These are phyloP conservation scores for Pseudogymnoascus sp. DNA, from an alignment of 2,329 filamentous ascomycete genomes.

Conservation along the genomic window DNA sequence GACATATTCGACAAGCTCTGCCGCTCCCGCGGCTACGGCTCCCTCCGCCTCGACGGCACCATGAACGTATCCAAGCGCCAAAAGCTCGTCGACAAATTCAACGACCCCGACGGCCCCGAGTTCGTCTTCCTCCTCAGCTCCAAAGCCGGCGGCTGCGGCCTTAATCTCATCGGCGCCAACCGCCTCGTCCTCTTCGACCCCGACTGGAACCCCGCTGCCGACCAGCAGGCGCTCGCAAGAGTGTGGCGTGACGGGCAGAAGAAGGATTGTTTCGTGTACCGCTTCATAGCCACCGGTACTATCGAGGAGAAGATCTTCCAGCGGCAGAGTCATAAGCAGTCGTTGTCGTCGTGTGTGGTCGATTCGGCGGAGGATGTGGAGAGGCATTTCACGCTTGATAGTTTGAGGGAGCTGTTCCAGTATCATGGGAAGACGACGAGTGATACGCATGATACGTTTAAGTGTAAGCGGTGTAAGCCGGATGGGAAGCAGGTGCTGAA, in stretches of 20 bases:
- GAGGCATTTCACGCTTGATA: slow-evolving; percentile 88
- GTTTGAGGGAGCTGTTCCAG: slow-evolving; percentile 85
- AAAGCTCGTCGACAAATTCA: slow-evolving; percentile 96
- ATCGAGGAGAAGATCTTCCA: slow-evolving; percentile 99
- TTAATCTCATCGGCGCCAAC: slow-evolving; percentile 92
- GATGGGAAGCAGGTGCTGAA: slow-evolving; percentile 84
- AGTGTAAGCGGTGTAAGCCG: slow-evolving; percentile 87
- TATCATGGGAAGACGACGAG: slow-evolving; percentile 77
- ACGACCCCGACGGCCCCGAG: slow-evolving; percentile 80
- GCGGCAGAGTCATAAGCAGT: slow-evolving; percentile 96
- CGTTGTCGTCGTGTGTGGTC: slow-evolving; percentile 89
- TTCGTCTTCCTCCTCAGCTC: slow-evolving; percentile 95
- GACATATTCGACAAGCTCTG: slow-evolving; percentile 92
- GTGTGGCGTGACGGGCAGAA: slow-evolving; percentile 99
- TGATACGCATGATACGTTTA: slow-evolving; percentile 97
- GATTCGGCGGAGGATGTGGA: slow-evolving; percentile 96
- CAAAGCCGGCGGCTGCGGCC: slow-evolving; percentile 92
- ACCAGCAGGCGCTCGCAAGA: slow-evolving; percentile 92
- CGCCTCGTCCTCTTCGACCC: slow-evolving; percentile 93
- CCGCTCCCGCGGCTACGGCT: slow-evolving; percentile 74
- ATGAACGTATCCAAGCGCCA: slow-evolving; percentile 98
- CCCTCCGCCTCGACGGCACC: slow-evolving; percentile 82
- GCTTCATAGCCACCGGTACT: slow-evolving; percentile 96
- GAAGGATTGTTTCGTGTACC: slow-evolving; percentile 98
- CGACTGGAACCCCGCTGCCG: slow-evolving; percentile 95